These are phyloP conservation scores for Eutypella sp. DNA, from an alignment of 2,329 filamentous ascomycete genomes.

Conservation along the genomic window DNA sequence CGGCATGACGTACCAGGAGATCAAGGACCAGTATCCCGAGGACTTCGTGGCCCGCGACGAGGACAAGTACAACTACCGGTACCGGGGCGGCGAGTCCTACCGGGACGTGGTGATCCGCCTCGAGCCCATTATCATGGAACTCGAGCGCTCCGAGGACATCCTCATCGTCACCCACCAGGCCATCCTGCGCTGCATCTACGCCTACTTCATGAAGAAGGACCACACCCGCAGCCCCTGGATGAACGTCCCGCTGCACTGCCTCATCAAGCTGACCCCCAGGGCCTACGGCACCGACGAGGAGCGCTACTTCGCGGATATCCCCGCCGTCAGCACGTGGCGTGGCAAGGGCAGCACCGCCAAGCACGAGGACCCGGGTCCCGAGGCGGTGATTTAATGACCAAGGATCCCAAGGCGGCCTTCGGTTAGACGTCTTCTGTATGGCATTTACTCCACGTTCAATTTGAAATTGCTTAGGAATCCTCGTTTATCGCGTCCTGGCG, in stretches of 20 bases:
- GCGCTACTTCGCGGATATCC: conserved; percentile 83
- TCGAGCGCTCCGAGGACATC: conserved; percentile 93
- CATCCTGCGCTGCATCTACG: conserved; percentile 93
- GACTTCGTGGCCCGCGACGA: conserved; percentile 94
- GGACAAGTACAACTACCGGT: conserved; percentile 99
- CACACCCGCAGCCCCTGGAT: conserved; percentile 96
- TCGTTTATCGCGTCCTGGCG: no score
- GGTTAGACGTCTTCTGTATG: no score
- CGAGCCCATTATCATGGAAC: conserved; percentile 98
- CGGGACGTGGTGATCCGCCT: conserved; percentile 96
- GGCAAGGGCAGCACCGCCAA: conserved; percentile 87
- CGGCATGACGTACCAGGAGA: conserved; percentile 92
- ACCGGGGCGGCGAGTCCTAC: conserved; percentile 91
- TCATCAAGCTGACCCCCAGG: conserved; percentile 92
- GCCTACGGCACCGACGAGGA: conserved; percentile 92
- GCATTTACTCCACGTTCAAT: no score
- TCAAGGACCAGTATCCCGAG: conserved; percentile 84
- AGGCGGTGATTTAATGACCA: conserved; percentile 11
- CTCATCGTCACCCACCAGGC: conserved; percentile 98
- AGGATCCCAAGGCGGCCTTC: no score
- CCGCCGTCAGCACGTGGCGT: conserved; percentile 93
- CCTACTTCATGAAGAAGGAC: conserved; percentile 97
- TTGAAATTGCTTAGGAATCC: no score
- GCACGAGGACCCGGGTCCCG: conserved; percentile 60
- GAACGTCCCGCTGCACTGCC: conserved; percentile 91